Conservation (phyloP, 108 stramenopile genomes). For the Parietichytrium sp. region DNA sequence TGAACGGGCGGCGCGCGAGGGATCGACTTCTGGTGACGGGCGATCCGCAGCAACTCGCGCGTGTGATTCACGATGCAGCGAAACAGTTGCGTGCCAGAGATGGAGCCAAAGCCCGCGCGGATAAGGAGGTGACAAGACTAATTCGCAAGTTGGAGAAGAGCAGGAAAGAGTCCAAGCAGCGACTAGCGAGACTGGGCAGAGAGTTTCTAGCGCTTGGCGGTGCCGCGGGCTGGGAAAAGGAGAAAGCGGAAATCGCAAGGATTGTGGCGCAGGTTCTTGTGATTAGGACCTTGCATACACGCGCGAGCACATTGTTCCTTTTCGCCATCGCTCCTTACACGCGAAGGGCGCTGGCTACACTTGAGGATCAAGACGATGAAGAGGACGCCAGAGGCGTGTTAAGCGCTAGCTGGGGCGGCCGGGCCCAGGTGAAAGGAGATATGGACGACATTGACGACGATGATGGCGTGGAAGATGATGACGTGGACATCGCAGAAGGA, state of each 20-base stretch:
- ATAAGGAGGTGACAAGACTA: background rate
- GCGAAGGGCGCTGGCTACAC: background rate
- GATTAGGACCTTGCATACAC: background rate
- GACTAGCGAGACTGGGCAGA: background rate
- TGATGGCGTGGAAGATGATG: too few relatives aligned
- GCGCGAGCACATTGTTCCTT: background rate
- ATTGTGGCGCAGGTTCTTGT: background rate
- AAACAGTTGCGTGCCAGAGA: background rate
- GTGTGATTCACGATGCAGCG: background rate
- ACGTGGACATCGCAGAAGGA: too few relatives aligned
- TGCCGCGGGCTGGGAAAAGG: background rate
- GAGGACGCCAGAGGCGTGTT: too few relatives aligned
- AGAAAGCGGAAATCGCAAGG: background rate
- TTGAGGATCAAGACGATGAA: background rate
- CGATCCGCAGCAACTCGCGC: conserved; percentile 6
- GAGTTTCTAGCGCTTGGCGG: background rate
- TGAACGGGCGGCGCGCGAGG: background rate
- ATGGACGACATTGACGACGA: too few relatives aligned
- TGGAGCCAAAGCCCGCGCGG: background rate
- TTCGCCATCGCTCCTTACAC: conserved; percentile 6
- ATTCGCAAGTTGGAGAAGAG: background rate
- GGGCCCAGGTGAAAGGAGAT: too few relatives aligned
- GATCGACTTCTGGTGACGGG: conserved; percentile 21
- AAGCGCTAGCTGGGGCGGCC: too few relatives aligned
- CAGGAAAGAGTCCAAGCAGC: background rate